Evolutionary conservation across 345 rosid genomes (phyloP), one percentile per base, ranked within the genome.

Genomic region (Syzygium aromaticum): DNA sequence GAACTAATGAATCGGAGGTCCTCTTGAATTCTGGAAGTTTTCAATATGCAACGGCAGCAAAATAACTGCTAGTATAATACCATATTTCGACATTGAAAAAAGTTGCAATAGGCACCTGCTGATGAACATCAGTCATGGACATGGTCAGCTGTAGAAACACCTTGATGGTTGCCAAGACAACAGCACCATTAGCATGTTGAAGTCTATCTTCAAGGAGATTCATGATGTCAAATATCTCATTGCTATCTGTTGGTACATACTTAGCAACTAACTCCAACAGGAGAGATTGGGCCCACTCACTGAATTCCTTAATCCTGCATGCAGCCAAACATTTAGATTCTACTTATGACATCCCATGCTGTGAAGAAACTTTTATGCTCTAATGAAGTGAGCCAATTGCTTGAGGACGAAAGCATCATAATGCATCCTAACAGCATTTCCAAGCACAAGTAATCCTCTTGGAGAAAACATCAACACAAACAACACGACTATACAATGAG

Each of bases 101-200:
- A 54, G 64, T 51, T 80, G 54, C 38, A 53, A 43, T 51, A 89
- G 21, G 88, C 87, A 97, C 99, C 99, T 97, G 98, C 89, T 98
- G 99, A 92, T 96, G 99, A 86, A 98, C 98, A 90, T 98, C 98
- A 56, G 96, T 90, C 99, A 98, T 96, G 87, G 99, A 95, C 90
- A 98, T 89, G 59, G 99, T 98, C 91, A 95, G 86, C 86, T 96
- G 97, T 84, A 98, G 92, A 91, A 98, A 98, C 78, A 98, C 93
- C 92, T 95, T 98, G 90, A 92, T 92, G 63, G 97, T 94, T 77
- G 99, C 97, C 89, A 98, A 92, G 83, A 98, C 99, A 89, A 98
- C 99, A 88, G 99, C 99, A 86, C 99, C 99, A 94, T 98, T 98
- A 86, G 99, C 99, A 92, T 98, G 99, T 88, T 98, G 98, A 90